Percentiles rank a stretch among this genome's conserved stretches.
Conservation (phyloP, 2,329 filamentous ascomycete genomes). For the Aspergillus sojae region DNA sequence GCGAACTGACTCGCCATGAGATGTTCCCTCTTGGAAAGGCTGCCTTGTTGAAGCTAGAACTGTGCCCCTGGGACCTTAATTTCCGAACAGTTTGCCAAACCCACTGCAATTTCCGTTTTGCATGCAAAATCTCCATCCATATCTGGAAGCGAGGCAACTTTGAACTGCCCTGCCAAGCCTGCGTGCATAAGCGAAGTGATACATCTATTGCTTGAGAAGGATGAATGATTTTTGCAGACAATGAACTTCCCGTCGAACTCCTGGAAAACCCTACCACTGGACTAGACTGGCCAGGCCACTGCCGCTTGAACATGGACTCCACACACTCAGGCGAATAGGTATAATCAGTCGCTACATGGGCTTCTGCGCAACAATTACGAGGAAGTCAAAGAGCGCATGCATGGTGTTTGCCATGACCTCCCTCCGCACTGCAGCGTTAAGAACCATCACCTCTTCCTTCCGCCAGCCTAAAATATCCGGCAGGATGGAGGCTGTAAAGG, state of each 20-base stretch:
- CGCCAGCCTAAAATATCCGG: conserved; percentile 18
- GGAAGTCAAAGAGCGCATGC: conserved; percentile 21
- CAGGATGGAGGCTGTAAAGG: conserved; percentile 19
- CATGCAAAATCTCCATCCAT: not conserved
- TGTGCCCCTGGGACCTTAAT: not conserved
- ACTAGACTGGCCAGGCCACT: not conserved
- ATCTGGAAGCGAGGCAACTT: not conserved
- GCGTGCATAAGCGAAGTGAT: not conserved
- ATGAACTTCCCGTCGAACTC: not conserved
- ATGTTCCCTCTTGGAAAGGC: too few species aligned
- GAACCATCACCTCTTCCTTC: conserved; percentile 11
- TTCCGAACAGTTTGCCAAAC: not conserved
- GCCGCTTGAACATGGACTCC: not conserved
- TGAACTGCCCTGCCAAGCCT: not conserved
- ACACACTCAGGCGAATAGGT: not conserved
- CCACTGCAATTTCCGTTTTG: not conserved
- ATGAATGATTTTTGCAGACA: not conserved
- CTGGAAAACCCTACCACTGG: not conserved
- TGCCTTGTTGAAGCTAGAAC: not conserved
- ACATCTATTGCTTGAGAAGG: not conserved
- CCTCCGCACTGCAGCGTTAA: conserved; percentile 18
- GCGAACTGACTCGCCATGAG: not conserved
- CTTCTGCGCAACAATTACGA: conserved; percentile 18
- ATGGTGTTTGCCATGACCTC: conserved; percentile 15
- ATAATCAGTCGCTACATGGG: not conserved